Percentiles rank a stretch among this genome's conserved stretches.
Evolutionary conservation across 306 rosid genomes (phyloP).

Genomic region (Gleditsia sinensis): DNA sequence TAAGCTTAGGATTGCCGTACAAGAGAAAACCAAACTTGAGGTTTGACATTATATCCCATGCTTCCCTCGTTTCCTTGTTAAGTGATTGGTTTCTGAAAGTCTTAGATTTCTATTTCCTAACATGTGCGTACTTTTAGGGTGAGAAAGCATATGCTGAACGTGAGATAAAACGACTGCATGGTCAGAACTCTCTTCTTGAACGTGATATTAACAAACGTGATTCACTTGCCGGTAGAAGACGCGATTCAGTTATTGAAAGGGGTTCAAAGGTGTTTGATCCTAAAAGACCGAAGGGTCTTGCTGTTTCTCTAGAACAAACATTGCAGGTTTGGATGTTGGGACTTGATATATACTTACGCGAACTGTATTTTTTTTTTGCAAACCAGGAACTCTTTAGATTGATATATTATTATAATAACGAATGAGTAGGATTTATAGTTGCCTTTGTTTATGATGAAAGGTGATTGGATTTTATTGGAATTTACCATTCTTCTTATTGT

Average conservation of each 20-base stretch:
- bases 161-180: slow-evolving; percentile 71
- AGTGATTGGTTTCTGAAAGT: slow-evolving; percentile 18
- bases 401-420: slow-evolving; percentile 2
- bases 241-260: slow-evolving; percentile 65
- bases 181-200: slow-evolving; percentile 84
- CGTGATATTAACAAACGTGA: slow-evolving; percentile 78
- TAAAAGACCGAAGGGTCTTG: slow-evolving; percentile 55
- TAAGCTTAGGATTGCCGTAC: slow-evolving; percentile 79
- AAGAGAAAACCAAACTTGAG: slow-evolving; percentile 93
- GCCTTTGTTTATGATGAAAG: slow-evolving; percentile 9
- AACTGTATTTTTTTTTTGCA: slow-evolving; percentile 32
- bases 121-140: slow-evolving; percentile 52
- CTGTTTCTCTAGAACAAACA: slow-evolving; percentile 56
- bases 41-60: slow-evolving; percentile 43
- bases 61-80: slow-evolving; percentile 31
- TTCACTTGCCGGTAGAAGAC: slow-evolving; percentile 77
- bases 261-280: slow-evolving; percentile 63
- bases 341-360: slow-evolving; percentile 25
- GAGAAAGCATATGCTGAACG: slow-evolving; percentile 79
- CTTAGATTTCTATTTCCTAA: slow-evolving; percentile 24
- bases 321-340: slow-evolving; percentile 55
- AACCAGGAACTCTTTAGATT: neutral
- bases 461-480: slow-evolving; percentile 7
- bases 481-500: slow-evolving; percentile 5
- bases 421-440: neutral